Percentiles rank a stretch among this genome's conserved stretches.
phyloP scores from a whole-genome alignment of 78 protist species.

The Bodo saltans region DNA sequence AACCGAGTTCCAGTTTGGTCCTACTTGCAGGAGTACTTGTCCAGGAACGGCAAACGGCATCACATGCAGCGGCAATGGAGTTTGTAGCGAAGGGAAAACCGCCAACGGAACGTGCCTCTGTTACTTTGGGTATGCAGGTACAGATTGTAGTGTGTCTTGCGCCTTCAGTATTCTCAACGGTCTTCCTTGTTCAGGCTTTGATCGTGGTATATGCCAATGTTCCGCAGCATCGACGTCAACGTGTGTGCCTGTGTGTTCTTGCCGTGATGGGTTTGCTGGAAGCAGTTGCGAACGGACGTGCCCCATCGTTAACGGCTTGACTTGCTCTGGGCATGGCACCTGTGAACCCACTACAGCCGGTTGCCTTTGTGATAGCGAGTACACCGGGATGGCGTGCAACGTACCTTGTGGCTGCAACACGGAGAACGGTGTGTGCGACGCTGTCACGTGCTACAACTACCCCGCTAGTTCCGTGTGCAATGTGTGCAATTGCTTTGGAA shows the following conservation, averaged over 20 bases:
- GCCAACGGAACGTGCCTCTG: constrained; percentile 6
- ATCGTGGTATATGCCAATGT: neutral
- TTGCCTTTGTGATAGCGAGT: neutral
- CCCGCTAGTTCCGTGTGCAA: neutral
- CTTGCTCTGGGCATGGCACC: neutral
- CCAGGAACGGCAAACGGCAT: neutral
- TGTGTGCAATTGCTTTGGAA: neutral
- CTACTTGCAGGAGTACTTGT: no score
- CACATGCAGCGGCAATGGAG: constrained; percentile 7
- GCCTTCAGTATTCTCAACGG: neutral
- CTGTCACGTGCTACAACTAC: neutral
- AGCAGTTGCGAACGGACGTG: neutral
- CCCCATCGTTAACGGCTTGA: neutral
- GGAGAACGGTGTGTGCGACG: neutral
- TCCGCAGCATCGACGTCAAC: neutral
- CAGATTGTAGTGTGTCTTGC: neutral
- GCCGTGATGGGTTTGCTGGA: neutral
- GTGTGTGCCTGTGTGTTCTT: neutral
- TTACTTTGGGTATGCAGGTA: neutral
- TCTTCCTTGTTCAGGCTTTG: constrained; percentile 9
- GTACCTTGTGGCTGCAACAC: neutral
- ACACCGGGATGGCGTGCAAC: neutral
- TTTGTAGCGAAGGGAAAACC: neutral
- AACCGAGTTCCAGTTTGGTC: no score
- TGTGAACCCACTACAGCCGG: neutral